phyloP scores from a whole-genome alignment of 2,329 filamentous ascomycete genomes.

The Chaetomiaceae sp. region DNA sequence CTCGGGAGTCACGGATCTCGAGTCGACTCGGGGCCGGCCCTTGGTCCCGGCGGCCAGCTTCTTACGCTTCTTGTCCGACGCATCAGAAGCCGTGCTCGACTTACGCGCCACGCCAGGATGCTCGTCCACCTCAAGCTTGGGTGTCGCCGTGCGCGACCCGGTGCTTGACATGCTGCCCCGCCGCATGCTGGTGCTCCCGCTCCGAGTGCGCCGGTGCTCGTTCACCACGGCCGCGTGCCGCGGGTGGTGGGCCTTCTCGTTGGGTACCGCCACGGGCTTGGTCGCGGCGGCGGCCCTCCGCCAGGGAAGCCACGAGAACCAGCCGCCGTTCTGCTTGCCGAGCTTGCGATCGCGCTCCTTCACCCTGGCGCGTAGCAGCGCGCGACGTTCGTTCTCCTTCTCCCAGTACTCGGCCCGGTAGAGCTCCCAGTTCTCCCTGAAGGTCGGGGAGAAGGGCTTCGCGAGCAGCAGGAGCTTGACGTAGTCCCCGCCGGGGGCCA shows the following conservation, averaged over 20 bases:
- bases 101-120: conserved; percentile 34
- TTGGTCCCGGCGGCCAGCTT: conserved; percentile 40
- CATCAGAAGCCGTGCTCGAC: conserved; percentile 43
- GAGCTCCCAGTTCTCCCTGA: conserved; percentile 94
- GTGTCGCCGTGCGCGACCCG: conserved; percentile 41
- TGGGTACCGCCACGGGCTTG: conserved; percentile 11
- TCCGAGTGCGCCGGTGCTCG: conserved; percentile 46
- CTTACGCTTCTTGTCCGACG: conserved; percentile 49
- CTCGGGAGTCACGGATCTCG: conserved; percentile 51
- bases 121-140: conserved; percentile 45
- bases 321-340: conserved; percentile 63
- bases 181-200: conserved; percentile 43
- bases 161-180: conserved; percentile 45
- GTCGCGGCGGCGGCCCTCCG: conserved; percentile 42
- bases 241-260: conserved; percentile 32
- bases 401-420: conserved; percentile 97
- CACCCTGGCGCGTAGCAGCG: conserved; percentile 65
- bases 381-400: conserved; percentile 84
- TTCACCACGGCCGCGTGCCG: conserved; percentile 41
- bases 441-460: conserved; percentile 91
- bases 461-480: conserved; percentile 86
- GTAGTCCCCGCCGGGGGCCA: conserved; percentile 84
- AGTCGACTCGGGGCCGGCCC: conserved; percentile 43
- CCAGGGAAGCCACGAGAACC: conserved; percentile 86
- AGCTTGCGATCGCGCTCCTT: conserved; percentile 63